Base-by-base conservation (phyloP, 1,139 yeast species). In the Arxiozyma bovina region DNA sequence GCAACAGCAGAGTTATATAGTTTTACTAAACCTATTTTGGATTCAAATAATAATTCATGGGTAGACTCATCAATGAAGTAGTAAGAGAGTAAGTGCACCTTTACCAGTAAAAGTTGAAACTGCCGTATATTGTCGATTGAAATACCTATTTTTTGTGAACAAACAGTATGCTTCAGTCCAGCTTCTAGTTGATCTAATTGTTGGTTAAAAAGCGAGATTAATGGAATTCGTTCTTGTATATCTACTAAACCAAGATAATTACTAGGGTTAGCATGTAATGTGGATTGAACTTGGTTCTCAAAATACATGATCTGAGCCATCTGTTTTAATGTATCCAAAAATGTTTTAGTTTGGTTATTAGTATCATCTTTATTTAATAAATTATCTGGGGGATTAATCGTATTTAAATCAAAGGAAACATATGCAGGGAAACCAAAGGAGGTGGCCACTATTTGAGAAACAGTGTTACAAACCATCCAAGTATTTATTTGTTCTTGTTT, bases 341-440 rank as follows among this genome's bases (percentile, higher is more conserved):
- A n/a, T 34, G 41, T 45, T 22, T 34, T 42, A 6, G 44, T 30
- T 6, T 27, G 21, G 18, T 18, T 30, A 38, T 18, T 17, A 9
- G 11, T 25, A 44, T 1, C 48, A 45, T 48, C 23, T 17, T 51
- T 54, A 42, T 54, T 50, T 15, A 34, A 27, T n/a, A 7, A n/a
- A n/a, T 23, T 34, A 23, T 12, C 27, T 18, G 58, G 45, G 2
- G 61, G 55, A 43, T 79, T 76, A 67, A 84, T 74, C 6, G 85
- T 79, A 0, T 90, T 79, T 17, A 86, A 79, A 66, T 87, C 96
- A 66, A 89, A 87, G 58, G 83, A 88, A 1, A 87, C 89, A 69
- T 90, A 89, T 0, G 96, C 89, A 0, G 97, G 98, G 64, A 86
- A 89, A 21, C 98, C 99, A 70, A 90, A 89, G 8, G 94, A 85